phyloP scores from a whole-genome alignment of 1,284 basidiomycete species.

The Ustilago loliicola region DNA sequence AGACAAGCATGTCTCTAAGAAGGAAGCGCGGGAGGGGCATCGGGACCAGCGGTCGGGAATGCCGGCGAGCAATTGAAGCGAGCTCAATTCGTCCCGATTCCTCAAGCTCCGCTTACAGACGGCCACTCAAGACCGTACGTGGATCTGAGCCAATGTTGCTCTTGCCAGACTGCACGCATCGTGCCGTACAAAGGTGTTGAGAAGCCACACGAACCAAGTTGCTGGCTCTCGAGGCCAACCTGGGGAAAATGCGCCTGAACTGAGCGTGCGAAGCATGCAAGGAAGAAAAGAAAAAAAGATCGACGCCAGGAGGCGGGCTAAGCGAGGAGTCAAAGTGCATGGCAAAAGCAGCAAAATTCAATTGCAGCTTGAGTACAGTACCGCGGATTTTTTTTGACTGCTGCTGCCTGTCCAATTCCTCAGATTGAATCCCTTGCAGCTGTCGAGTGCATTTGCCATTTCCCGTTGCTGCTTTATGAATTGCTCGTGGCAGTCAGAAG shows the following conservation, averaged over 20 bases:
- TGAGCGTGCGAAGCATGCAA: constrained; percentile 5
- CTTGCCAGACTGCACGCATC: neutral
- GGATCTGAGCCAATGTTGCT: too few species aligned
- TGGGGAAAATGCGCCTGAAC: neutral
- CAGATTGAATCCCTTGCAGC: constrained; percentile 29
- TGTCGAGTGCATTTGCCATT: constrained; percentile 13
- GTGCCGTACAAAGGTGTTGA: neutral
- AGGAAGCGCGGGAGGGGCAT: neutral
- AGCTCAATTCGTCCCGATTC: neutral
- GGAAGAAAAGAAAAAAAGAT: constrained; percentile 4
- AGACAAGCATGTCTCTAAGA: neutral
- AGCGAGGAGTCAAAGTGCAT: constrained; percentile 15
- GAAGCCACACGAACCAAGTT: neutral
- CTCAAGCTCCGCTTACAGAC: neutral
- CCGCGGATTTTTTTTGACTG: neutral
- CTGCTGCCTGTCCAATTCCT: constrained; percentile 33
- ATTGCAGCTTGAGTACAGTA: neutral
- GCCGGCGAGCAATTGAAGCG: neutral
- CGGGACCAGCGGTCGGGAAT: constrained; percentile 5
- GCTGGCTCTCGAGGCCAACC: neutral
- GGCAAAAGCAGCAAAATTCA: neutral
- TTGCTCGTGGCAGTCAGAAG: neutral
- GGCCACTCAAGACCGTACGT: neutral
- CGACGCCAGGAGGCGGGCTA: constrained; percentile 27
- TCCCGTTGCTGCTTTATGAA: neutral